phyloP scores from a whole-genome alignment of 495 filamentous ascomycete species.

The Tuber magnatum region DNA sequence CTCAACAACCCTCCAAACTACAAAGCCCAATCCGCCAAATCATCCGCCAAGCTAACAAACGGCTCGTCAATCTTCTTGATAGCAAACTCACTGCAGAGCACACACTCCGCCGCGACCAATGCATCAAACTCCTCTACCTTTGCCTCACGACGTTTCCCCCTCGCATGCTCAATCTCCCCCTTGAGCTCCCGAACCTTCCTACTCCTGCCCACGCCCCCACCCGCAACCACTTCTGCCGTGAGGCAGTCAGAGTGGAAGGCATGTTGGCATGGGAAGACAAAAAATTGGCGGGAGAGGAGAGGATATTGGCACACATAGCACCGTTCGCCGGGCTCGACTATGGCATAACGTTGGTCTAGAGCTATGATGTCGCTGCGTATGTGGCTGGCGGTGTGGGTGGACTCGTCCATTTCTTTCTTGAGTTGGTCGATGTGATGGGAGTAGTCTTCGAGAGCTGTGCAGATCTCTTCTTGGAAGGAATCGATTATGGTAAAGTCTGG shows the following conservation, averaged over 20 bases:
- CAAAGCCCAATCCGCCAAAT: conserved; percentile 74
- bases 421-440: conserved; percentile 77
- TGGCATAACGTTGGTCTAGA: conserved; percentile 82
- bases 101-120: conserved; percentile 72
- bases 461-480: conserved; percentile 98
- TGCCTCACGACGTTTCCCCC: conserved; percentile 60
- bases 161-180: conserved; percentile 62
- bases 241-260: conserved; percentile 94
- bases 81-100: conserved; percentile 87
- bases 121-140: conserved; percentile 83
- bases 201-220: conserved; percentile 63
- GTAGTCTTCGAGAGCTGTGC: conserved; percentile 85
- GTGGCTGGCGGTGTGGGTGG: conserved; percentile 72
- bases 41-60: conserved; percentile 65
- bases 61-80: conserved; percentile 89
- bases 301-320: conserved; percentile 84
- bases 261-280: conserved; percentile 97
- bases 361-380: conserved; percentile 79
- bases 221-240: conserved; percentile 70
- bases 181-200: conserved; percentile 79
- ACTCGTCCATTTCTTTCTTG: conserved; percentile 95
- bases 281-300: conserved; percentile 82
- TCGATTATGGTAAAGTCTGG: conserved; percentile 99
- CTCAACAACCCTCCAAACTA: conserved; percentile 8
- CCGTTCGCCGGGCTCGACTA: conserved; percentile 91